A percentile compares a stretch with the other conserved stretches of the same genome.
phyloP scores from a whole-genome alignment of 768 basidiomycete species.

The Austroboletus eburneus region DNA sequence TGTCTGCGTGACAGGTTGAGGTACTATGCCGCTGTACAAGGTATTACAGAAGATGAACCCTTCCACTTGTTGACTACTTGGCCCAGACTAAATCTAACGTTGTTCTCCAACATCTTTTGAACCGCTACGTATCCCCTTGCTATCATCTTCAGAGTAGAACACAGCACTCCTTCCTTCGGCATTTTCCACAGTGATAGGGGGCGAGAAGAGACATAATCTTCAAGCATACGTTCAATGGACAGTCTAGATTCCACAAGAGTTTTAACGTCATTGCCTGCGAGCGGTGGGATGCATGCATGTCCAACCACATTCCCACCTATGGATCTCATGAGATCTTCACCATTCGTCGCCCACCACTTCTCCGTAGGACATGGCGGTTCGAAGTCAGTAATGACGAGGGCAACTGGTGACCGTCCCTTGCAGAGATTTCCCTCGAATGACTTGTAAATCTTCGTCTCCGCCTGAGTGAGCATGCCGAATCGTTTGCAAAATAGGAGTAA shows the following conservation, averaged over 20 bases:
- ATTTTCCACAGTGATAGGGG: too few species aligned
- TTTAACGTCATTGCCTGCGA: background rate
- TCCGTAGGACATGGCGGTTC: slow-evolving; percentile 20
- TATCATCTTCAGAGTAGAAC: too few species aligned
- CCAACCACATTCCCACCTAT: background rate
- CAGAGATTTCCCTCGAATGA: slow-evolving; percentile 33
- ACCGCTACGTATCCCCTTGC: too few species aligned
- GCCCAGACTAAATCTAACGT: too few species aligned
- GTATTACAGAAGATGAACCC: too few species aligned
- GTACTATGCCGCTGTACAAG: too few species aligned
- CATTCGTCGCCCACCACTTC: slow-evolving; percentile 20
- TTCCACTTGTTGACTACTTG: too few species aligned
- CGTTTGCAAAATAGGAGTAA: too few species aligned
- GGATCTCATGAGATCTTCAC: background rate
- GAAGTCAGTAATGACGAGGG: slow-evolving; percentile 32
- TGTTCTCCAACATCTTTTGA: too few species aligned
- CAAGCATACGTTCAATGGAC: slow-evolving; percentile 1
- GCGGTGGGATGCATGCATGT: slow-evolving; percentile 21
- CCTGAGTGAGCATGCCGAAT: background rate
- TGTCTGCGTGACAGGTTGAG: too few species aligned
- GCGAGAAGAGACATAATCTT: background rate
- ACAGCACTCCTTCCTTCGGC: too few species aligned
- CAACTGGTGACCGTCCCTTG: slow-evolving; percentile 27
- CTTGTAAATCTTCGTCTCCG: slow-evolving; percentile 24
- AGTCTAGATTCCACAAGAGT: slow-evolving; percentile 1